Evolutionary conservation across 805 yeast species (phyloP).

Genomic region (Grigorovia yakushimaensis): DNA sequence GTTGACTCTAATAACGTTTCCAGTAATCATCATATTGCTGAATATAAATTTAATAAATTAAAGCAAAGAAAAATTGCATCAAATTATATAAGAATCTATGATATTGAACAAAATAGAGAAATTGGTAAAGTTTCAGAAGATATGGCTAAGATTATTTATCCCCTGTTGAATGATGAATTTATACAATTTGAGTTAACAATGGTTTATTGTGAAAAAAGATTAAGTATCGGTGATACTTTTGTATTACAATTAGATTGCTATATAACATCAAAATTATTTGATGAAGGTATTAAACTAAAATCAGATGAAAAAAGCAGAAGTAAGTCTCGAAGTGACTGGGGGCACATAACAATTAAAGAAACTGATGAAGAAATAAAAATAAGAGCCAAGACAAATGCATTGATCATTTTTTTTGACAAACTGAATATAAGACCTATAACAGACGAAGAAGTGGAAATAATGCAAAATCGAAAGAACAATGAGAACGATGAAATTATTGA

Average conservation of each 20-base stretch:
- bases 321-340: constrained; percentile 2
- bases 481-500: constrained; percentile 17
- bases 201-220: constrained; percentile 39
- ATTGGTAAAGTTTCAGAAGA: constrained; percentile 71
- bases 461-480: not conserved
- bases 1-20: constrained; percentile 28
- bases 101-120: constrained; percentile 36
- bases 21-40: constrained; percentile 7
- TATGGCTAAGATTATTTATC: constrained; percentile 53
- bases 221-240: constrained; percentile 71
- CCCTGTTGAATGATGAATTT: constrained; percentile 42
- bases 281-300: constrained; percentile 1
- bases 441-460: constrained; percentile 12
- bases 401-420: constrained; percentile 45
- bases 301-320: constrained; percentile 1
- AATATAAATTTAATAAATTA: constrained; percentile 17
- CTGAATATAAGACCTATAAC: constrained; percentile 27
- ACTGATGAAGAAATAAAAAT: constrained; percentile 42
- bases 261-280: constrained; percentile 33
- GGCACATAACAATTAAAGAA: constrained; percentile 30
- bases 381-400: constrained; percentile 45
- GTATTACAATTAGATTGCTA: constrained; percentile 60
- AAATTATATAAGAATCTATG: constrained; percentile 28
- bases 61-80: constrained; percentile 20
- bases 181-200: constrained; percentile 49